A percentile compares a stretch with the other conserved stretches of the same genome.
These are phyloP conservation scores for Blastomyces percursus DNA, from an alignment of 2,329 filamentous ascomycete genomes.

Conservation along the genomic window DNA sequence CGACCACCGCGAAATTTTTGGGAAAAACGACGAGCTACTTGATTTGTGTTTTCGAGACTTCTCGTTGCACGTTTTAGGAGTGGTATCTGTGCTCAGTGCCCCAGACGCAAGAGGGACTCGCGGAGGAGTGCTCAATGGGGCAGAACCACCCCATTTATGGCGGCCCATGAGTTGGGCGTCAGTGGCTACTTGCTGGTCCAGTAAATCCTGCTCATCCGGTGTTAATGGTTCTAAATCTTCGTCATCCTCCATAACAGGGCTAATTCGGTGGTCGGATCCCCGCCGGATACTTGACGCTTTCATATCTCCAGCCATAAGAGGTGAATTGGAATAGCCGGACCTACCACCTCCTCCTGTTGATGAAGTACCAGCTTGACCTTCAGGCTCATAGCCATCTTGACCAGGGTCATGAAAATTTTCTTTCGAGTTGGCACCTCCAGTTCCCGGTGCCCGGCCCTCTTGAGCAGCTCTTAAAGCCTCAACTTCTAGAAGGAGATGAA, in stretches of 20 bases:
- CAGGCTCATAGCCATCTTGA: conserved; percentile 75
- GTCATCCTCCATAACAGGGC: conserved; percentile 76
- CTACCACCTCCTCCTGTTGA: conserved; percentile 61
- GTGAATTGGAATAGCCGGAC: conserved; percentile 57
- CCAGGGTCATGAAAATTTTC: conserved; percentile 55
- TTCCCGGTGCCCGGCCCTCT: conserved; percentile 26
- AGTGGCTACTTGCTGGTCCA: conserved; percentile 48
- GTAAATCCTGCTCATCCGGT: conserved; percentile 37
- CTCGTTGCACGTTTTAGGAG: conserved; percentile 52
- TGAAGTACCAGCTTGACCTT: conserved; percentile 66
- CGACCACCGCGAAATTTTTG: conserved; percentile 94
- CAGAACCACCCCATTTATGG: conserved; percentile 33
- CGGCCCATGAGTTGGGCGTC: conserved; percentile 43
- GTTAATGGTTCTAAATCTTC: conserved; percentile 51
- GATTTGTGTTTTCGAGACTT: conserved; percentile 85
- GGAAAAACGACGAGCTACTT: conserved; percentile 67
- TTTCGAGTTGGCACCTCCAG: conserved; percentile 47
- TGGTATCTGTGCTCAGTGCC: conserved; percentile 64
- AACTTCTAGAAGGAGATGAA: conserved; percentile 84
- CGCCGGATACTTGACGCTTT: conserved; percentile 37
- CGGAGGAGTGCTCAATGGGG: conserved; percentile 36
- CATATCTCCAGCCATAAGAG: conserved; percentile 26
- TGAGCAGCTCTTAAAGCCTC: conserved; percentile 61
- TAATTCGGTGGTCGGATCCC: conserved; percentile 67
- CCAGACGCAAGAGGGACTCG: conserved; percentile 32